phyloP scores from a whole-genome alignment of 2,329 filamentous ascomycete species.

The Achaetomium macrosporum region DNA sequence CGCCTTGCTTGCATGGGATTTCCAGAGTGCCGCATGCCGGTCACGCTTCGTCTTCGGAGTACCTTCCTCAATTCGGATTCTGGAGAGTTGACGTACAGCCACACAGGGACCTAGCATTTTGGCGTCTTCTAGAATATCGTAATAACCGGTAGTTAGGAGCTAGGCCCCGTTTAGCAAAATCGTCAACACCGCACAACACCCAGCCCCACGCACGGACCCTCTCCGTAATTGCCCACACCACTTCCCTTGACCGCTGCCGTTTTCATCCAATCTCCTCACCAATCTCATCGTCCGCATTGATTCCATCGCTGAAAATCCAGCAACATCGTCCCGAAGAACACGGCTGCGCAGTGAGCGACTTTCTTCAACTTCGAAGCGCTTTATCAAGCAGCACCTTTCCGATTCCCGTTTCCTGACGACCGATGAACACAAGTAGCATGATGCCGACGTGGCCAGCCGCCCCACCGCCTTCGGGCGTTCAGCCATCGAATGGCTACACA shows the following conservation, averaged over 20 bases:
- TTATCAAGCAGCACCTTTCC: not conserved
- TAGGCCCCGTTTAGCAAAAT: too few species aligned
- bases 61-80: too few species aligned
- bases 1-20: not conserved
- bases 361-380: not conserved
- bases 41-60: too few species aligned
- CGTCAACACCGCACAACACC: too few species aligned
- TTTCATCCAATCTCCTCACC: conserved; percentile 1
- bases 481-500: conserved; percentile 34
- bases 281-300: not conserved
- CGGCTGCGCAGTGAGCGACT: not conserved
- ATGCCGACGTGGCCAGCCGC: conserved; percentile 30
- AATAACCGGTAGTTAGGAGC: too few species aligned
- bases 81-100: too few species aligned
- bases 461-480: conserved; percentile 37
- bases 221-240: not conserved
- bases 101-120: too few species aligned
- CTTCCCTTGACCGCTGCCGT: not conserved
- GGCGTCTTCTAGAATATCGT: too few species aligned
- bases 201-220: not conserved
- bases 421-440: conserved; percentile 25
- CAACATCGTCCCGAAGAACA: not conserved
- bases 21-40: not conserved
- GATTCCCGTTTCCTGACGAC: not conserved
- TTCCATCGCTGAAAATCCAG: not conserved